A percentile compares a stretch with the other conserved stretches of the same genome.
These are phyloP conservation scores for Sordariomycetes sp. DNA, from an alignment of 2,329 filamentous ascomycete species.

Conservation along the genomic window DNA sequence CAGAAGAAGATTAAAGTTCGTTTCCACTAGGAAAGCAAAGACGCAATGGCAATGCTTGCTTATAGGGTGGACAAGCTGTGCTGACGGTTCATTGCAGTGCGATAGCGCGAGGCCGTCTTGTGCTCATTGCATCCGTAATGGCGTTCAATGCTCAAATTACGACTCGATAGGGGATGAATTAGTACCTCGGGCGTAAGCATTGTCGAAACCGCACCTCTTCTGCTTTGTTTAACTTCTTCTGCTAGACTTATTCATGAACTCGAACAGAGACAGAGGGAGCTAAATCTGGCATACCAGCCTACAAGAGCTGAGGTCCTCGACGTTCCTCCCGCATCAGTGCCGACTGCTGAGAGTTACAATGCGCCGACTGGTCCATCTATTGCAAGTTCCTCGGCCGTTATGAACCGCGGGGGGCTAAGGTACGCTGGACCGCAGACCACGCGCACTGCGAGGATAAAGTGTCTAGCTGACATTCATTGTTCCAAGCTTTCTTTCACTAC, in stretches of 20 bases:
- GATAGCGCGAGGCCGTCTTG: not conserved
- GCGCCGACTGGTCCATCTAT: conserved; percentile 8
- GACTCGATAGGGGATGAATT: not conserved
- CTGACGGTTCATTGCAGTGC: not conserved
- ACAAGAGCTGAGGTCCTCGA: not conserved
- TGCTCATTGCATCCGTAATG: not conserved
- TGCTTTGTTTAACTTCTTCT: not conserved
- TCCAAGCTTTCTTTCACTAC: conserved; percentile 7
- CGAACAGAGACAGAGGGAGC: conserved; percentile 11
- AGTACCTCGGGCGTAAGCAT: not conserved
- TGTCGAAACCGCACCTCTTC: not conserved
- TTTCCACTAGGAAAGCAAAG: not conserved
- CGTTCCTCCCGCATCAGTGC: not conserved
- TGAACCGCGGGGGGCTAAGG: conserved; percentile 9
- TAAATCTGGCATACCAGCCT: conserved; percentile 2
- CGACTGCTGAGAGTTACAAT: not conserved
- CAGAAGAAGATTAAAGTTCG: not conserved
- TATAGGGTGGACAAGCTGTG: not conserved
- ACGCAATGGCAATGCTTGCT: not conserved
- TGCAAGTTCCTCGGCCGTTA: conserved; percentile 5
- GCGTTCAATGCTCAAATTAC: not conserved
- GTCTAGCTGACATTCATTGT: not conserved
- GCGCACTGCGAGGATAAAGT: not conserved
- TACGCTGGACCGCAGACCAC: not conserved
- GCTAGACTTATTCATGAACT: conserved; percentile 13